phyloP scores from a whole-genome alignment of 345 rosid genomes.

The Hypericum perforatum region DNA sequence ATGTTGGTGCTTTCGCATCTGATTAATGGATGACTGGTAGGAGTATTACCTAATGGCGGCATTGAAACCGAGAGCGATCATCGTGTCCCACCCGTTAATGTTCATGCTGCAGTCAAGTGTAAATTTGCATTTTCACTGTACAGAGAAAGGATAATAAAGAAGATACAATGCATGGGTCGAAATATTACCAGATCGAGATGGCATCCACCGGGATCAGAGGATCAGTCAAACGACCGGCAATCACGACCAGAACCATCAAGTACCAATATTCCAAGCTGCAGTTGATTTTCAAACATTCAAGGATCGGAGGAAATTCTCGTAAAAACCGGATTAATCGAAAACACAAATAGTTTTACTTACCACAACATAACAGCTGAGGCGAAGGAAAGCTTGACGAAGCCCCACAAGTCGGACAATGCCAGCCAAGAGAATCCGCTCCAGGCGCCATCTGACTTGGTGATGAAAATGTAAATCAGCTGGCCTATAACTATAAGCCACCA shows the following conservation, averaged over 20 bases:
- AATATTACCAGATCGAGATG: constrained; percentile 66
- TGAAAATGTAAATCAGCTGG: constrained; percentile 68
- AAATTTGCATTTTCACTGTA: constrained; percentile 1
- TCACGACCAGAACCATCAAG: constrained; percentile 62
- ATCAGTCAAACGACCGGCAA: constrained; percentile 67
- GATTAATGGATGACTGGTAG: neutral
- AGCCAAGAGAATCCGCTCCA: constrained; percentile 89
- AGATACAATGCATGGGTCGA: neutral
- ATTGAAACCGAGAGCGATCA: constrained; percentile 87
- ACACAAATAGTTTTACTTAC: constrained; percentile 19
- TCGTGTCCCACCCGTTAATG: constrained; percentile 77
- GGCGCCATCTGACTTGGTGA: constrained; percentile 81
- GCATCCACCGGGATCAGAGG: constrained; percentile 85
- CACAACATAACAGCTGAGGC: constrained; percentile 94
- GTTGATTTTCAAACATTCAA: neutral
- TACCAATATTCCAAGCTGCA: constrained; percentile 96
- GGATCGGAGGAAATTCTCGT: neutral
- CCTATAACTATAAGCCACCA: constrained; percentile 75
- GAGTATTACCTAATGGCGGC: constrained; percentile 70
- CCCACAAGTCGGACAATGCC: constrained; percentile 68
- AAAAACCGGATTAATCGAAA: neutral
- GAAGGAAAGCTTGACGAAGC: constrained; percentile 73
- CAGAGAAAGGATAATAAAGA: neutral
- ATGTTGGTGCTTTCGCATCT: neutral
- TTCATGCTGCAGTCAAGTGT: constrained; percentile 53